These are phyloP conservation scores for Cystoisospora suis DNA, from an alignment of 169 alveolate species.

Conservation along the genomic window DNA sequence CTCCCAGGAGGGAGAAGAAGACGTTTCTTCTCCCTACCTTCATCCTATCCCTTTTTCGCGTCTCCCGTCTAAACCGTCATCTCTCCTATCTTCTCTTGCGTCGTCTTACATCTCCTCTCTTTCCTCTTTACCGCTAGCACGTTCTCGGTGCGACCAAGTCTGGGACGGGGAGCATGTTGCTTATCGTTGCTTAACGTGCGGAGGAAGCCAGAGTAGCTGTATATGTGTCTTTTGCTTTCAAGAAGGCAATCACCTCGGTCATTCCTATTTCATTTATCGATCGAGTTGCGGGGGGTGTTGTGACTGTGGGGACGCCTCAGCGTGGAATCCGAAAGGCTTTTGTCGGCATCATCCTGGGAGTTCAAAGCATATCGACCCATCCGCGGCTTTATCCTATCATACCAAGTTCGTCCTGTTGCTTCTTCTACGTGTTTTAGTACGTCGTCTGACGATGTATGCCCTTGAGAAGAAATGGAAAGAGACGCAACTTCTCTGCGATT, in stretches of 20 bases:
- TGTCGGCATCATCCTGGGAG: conserved; percentile 55
- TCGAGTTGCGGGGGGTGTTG: conserved; percentile 75
- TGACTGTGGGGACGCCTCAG: conserved; percentile 74
- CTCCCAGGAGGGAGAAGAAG: background rate
- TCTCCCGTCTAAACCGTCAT: background rate
- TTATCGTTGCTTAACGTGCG: conserved; percentile 72
- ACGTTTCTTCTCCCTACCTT: background rate
- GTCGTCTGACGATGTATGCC: conserved; percentile 31
- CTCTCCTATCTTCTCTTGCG: background rate
- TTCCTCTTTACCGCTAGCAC: conserved; percentile 11
- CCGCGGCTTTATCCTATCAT: background rate
- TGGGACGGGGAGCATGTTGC: conserved; percentile 75
- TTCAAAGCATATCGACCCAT: background rate
- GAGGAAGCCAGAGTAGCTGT: conserved; percentile 68
- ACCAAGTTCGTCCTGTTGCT: conserved; percentile 28
- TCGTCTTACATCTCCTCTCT: background rate
- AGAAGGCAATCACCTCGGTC: conserved; percentile 64
- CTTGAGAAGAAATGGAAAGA: background rate
- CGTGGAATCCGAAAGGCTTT: conserved; percentile 69
- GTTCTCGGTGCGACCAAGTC: conserved; percentile 66
- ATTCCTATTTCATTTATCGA: conserved; percentile 69
- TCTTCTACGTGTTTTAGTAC: conserved; percentile 12
- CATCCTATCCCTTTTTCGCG: background rate
- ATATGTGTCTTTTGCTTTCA: conserved; percentile 73
- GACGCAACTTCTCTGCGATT: background rate